A percentile compares a stretch with the other conserved stretches of the same genome.
Conservation (phyloP, 441 rosid genomes). For the Iberis amara region DNA sequence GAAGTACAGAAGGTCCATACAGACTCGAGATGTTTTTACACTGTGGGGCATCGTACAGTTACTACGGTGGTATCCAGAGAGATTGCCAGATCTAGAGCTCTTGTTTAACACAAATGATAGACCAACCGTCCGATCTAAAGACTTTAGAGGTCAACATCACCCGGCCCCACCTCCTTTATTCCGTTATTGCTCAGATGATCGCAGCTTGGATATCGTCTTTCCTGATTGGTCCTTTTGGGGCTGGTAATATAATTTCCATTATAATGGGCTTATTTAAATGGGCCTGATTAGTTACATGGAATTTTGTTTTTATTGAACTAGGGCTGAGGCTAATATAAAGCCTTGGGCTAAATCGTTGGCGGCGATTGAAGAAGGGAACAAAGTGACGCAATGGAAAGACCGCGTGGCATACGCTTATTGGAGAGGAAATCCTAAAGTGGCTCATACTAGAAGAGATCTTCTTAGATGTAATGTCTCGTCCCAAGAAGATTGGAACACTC, state of each 20-base stretch:
- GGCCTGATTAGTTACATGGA: neutral
- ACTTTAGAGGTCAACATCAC: slow-evolving; percentile 29
- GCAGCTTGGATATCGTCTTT: slow-evolving; percentile 39
- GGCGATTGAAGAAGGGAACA: slow-evolving; percentile 40
- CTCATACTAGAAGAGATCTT: slow-evolving; percentile 35
- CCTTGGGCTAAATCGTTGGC: slow-evolving; percentile 38
- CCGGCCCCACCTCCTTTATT: slow-evolving; percentile 41
- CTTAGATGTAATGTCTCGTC: slow-evolving; percentile 41
- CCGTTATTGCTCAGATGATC: slow-evolving; percentile 37
- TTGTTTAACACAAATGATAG: slow-evolving; percentile 42
- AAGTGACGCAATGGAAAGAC: slow-evolving; percentile 38
- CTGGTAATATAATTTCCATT: slow-evolving; percentile 36
- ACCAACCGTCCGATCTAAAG: slow-evolving; percentile 30
- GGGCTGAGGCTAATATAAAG: slow-evolving; percentile 46
- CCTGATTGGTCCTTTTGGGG: slow-evolving; percentile 75
- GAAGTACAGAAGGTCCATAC: slow-evolving; percentile 36
- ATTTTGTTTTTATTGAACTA: neutral
- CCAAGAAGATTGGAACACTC: slow-evolving; percentile 37
- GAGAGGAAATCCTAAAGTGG: slow-evolving; percentile 46
- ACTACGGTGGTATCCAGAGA: slow-evolving; percentile 48
- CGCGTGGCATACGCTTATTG: slow-evolving; percentile 51
- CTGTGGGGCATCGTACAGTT: slow-evolving; percentile 60
- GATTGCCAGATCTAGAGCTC: slow-evolving; percentile 49
- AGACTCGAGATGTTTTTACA: slow-evolving; percentile 43
- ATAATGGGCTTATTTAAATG: too few species aligned